Percentiles rank a stretch among this genome's conserved stretches.
Conservation (phyloP, 2,329 filamentous ascomycete genomes). For the Ophiocordyceps camponoti-saundersi region DNA sequence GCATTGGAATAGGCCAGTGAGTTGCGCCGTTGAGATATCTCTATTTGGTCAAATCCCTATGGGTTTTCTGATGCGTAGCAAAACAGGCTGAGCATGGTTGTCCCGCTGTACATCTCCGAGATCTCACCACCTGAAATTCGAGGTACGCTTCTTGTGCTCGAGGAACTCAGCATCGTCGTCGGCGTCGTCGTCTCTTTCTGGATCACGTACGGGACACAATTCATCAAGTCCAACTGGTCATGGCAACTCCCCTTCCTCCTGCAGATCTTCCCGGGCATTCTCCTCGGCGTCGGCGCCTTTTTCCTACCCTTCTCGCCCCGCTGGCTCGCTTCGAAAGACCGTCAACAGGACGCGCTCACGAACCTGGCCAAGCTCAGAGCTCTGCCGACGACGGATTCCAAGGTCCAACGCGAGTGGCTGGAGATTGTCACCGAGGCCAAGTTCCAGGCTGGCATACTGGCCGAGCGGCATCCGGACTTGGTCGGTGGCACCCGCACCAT, state of each 20-base stretch:
- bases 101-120: constrained; percentile 27
- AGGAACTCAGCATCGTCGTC: constrained; percentile 16
- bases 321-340: constrained; percentile 10
- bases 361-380: constrained; percentile 8
- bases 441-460: constrained; percentile 11
- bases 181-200: constrained; percentile 15
- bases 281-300: constrained; percentile 9
- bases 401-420: constrained; percentile 9
- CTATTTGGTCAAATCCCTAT: neutral
- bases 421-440: constrained; percentile 10
- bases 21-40: neutral
- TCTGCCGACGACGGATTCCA: constrained; percentile 6
- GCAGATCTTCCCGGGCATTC: constrained; percentile 11
- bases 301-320: constrained; percentile 12
- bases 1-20: constrained; percentile 23
- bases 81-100: constrained; percentile 12
- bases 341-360: constrained; percentile 8
- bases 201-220: constrained; percentile 13
- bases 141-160: constrained; percentile 25
- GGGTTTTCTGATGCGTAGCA: neutral
- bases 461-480: constrained; percentile 15
- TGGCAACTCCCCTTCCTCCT: constrained; percentile 14
- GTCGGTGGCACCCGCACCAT: constrained; percentile 15
- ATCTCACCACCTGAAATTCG: constrained; percentile 30
- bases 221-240: constrained; percentile 9